Evolutionary conservation across 768 basidiomycete genomes (phyloP).

Genomic region (Asterophora lycoperdoides): DNA sequence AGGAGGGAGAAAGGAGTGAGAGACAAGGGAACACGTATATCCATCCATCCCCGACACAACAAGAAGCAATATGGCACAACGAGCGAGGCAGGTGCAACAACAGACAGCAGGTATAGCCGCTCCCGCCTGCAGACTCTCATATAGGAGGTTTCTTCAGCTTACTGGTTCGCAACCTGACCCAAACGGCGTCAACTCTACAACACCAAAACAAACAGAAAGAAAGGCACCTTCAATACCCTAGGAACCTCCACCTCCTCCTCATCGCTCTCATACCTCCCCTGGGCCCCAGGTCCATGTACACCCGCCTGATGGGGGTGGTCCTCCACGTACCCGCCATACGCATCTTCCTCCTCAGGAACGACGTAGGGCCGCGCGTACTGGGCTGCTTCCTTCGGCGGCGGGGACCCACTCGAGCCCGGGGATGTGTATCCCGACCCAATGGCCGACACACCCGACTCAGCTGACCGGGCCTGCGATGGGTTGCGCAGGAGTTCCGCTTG

Average conservation of each 20-base stretch:
- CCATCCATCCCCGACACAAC: no score
- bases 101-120: no score
- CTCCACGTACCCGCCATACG: slow-evolving; percentile 33
- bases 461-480: background rate
- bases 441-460: no score
- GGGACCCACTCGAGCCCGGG: background rate
- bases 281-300: background rate
- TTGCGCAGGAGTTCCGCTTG: background rate
- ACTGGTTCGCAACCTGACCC: no score
- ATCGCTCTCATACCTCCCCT: slow-evolving; percentile 4
- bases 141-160: no score
- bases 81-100: no score
- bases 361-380: background rate
- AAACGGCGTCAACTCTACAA: no score
- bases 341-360: slow-evolving; percentile 19
- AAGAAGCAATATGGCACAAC: no score
- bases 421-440: background rate
- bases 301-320: slow-evolving; percentile 7
- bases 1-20: no score
- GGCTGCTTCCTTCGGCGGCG: slow-evolving; percentile 6
- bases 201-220: background rate
- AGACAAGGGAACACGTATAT: no score
- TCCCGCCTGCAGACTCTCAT: no score
- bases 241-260: slow-evolving; percentile 22
- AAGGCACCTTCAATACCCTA: slow-evolving; percentile 31